A percentile compares a stretch with the other conserved stretches of the same genome.
Evolutionary conservation across 495 filamentous ascomycete species (phyloP).

Genomic region (Tetracladium setigerum): DNA sequence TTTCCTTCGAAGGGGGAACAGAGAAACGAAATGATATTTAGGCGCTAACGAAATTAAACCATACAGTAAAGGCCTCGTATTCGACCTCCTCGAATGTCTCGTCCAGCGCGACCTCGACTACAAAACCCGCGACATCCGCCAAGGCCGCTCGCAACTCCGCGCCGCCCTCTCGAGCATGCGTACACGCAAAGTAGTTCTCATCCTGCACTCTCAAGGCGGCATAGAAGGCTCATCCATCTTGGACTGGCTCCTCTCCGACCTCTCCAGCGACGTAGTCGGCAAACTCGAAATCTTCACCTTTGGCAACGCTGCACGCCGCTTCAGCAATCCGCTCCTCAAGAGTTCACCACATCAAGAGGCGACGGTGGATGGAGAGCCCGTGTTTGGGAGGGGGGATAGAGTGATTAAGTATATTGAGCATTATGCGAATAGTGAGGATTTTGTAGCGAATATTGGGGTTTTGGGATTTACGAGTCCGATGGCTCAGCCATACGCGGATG

Average conservation of each 20-base stretch:
- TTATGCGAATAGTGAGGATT: constrained; percentile 55
- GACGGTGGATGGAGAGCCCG: neutral
- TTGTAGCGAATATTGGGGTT: constrained; percentile 14
- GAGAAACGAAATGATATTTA: too few relatives aligned
- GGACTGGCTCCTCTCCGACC: constrained; percentile 71
- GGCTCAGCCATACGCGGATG: constrained; percentile 13
- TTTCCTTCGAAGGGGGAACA: too few relatives aligned
- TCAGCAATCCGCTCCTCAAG: constrained; percentile 63
- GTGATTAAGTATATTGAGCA: constrained; percentile 73
- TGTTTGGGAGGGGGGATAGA: constrained; percentile 17
- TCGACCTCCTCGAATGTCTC: constrained; percentile 68
- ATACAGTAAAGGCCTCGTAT: constrained; percentile 49
- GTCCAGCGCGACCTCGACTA: constrained; percentile 69
- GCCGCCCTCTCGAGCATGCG: constrained; percentile 11
- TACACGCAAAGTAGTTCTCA: constrained; percentile 58
- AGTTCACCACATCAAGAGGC: neutral
- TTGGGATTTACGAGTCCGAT: constrained; percentile 9
- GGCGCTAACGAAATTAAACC: too few relatives aligned
- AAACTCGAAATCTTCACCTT: constrained; percentile 83
- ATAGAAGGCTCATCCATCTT: constrained; percentile 66
- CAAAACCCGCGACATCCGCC: constrained; percentile 62
- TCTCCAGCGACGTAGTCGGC: constrained; percentile 53
- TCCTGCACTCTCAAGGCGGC: constrained; percentile 75
- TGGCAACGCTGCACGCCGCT: constrained; percentile 76
- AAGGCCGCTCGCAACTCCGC: constrained; percentile 27